Conservation (phyloP, 768 basidiomycete species). For the Psilocybe sp. region DNA sequence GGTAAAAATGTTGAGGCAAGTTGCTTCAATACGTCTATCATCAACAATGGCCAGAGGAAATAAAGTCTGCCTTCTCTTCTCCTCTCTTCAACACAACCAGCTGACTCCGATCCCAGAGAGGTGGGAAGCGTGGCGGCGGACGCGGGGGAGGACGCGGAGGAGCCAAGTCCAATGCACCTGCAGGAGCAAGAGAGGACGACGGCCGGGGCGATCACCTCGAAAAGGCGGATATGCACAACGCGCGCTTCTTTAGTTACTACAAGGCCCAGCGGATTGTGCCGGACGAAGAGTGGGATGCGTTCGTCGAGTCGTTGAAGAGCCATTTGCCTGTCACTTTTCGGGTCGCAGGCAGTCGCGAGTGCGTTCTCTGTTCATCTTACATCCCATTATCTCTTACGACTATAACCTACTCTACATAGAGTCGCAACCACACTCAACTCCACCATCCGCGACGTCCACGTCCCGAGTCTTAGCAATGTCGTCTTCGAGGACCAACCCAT, state of each 20-base stretch:
- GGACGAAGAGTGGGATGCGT: conserved; percentile 75
- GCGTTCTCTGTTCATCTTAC: conserved; percentile 18
- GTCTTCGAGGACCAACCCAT: conserved; percentile 74
- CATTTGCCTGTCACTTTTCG: conserved; percentile 94
- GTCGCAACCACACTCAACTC: conserved; percentile 74
- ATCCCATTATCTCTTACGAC: neutral
- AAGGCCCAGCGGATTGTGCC: conserved; percentile 72
- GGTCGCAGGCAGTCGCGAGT: conserved; percentile 87
- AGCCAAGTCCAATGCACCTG: neutral
- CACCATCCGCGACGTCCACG: conserved; percentile 73
- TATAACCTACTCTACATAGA: conserved; percentile 29
- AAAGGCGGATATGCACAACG: conserved; percentile 67
- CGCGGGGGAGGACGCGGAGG: neutral
- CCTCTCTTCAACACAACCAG: too few species aligned
- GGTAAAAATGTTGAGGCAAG: too few species aligned
- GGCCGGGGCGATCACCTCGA: conserved; percentile 52
- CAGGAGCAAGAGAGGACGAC: conserved; percentile 6
- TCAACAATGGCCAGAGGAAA: too few species aligned
- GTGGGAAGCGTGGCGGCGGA: conserved; percentile 3
- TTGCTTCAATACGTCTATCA: too few species aligned
- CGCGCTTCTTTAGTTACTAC: conserved; percentile 67
- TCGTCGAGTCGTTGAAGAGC: conserved; percentile 60
- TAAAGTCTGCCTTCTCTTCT: too few species aligned
- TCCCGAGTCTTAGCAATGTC: conserved; percentile 71
- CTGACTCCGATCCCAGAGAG: too few species aligned